Evolutionary conservation across 352 stramenopile species (phyloP).

Genomic region (Globisporangium nagaii): DNA sequence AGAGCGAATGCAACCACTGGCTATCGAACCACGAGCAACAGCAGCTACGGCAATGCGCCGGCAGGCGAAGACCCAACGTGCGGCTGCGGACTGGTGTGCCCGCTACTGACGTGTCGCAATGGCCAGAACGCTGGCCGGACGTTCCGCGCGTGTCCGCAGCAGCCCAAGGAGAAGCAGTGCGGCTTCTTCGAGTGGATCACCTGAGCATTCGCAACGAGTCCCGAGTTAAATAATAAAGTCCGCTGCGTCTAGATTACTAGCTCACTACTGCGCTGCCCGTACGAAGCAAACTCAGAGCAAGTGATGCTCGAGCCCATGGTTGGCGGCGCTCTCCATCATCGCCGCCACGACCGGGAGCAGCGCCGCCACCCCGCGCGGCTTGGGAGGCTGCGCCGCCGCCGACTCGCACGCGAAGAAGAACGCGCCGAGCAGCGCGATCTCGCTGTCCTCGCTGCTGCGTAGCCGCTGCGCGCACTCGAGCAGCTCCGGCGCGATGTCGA

Average conservation of each 20-base stretch:
- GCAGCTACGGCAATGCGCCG: not conserved
- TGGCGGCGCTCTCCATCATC: constrained; percentile 36
- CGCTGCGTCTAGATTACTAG: no score
- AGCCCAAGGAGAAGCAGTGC: constrained; percentile 70
- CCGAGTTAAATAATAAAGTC: no score
- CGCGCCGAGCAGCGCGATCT: constrained; percentile 48
- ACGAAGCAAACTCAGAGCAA: no score
- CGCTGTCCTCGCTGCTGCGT: constrained; percentile 34
- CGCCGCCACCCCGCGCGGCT: constrained; percentile 18
- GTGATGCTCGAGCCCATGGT: constrained; percentile 15
- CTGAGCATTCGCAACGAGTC: constrained; percentile 13
- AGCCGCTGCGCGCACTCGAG: constrained; percentile 45
- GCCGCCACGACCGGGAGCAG: constrained; percentile 58
- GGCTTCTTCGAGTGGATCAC: constrained; percentile 91
- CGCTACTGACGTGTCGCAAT: constrained; percentile 62
- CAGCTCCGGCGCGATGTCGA: constrained; percentile 42
- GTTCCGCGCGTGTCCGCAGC: constrained; percentile 91
- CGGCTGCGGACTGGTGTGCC: constrained; percentile 31
- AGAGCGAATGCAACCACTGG: no score
- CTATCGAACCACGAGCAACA: not conserved
- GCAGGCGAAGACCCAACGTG: constrained; percentile 19
- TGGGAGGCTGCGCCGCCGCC: constrained; percentile 8
- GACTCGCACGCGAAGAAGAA: constrained; percentile 58
- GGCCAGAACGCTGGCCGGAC: constrained; percentile 86
- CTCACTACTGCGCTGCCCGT: no score